Evolutionary conservation across 805 yeast genomes (phyloP), one percentile per base, ranked within the genome.

Genomic region (Candida vaughaniae): DNA sequence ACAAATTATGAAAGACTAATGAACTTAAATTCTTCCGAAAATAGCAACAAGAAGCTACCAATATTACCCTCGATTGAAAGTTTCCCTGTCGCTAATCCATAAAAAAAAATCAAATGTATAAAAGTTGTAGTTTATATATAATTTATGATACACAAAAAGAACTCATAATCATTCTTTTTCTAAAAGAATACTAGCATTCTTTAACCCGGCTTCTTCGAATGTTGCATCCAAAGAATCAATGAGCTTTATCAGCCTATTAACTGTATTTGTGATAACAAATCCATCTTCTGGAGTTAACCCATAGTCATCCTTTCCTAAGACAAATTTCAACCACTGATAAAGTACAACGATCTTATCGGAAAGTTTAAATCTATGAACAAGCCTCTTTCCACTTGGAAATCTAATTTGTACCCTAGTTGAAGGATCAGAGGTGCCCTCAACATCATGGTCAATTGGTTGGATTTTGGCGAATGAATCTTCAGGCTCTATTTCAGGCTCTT

Each of bases 381-480:
- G 63, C 40, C 97, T 71, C 31, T 80, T 74, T n/a, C 98, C 97
- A 51, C 82, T 87, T 12, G 90, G 93, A 19, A 86, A 75, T 41
- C 96, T 71, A n/a, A 93, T 74, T 60, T 93, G 98, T 17, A 93
- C 75, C 50, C 96, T 70, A 0, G 96, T 86, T 5, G 71, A 64
- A 0, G 80, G 69, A 6, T 69, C 60, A 0, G 77, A 73, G 0
- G 78, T 74, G 8, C 74, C 80, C 1, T 96, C 95, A 51, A 89
- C 96, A 0, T 66, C 64, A 39, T 79, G 77, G 29, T 70, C 72
- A 2, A 53, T 48, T 0, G 90, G 70, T 20, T 54, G 32, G 6
- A 87, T 81, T 0, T 62, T 37, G 7, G 69, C 72, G 39, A 84
- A 71, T 5, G 55, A 47, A 16, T 39, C 44, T 3, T 22, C 42